These are phyloP conservation scores for Talaromyces sp. DNA, from an alignment of 2,329 filamentous ascomycete species.

Conservation along the genomic window DNA sequence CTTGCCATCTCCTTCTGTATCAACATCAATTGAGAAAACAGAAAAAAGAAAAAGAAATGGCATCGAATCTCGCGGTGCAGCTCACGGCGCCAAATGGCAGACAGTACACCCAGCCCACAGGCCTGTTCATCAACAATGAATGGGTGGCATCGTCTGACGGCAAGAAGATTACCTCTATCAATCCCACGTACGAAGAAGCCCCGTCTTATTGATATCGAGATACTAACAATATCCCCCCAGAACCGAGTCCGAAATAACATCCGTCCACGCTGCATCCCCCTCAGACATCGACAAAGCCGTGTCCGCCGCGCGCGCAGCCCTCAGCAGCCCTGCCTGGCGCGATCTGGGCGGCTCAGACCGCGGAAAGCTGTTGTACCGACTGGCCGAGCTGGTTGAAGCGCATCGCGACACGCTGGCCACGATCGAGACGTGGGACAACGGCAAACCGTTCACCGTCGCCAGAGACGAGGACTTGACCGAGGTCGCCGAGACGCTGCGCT, in stretches of 20 bases:
- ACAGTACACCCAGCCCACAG: slow-evolving; percentile 32
- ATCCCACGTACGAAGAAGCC: slow-evolving; percentile 20
- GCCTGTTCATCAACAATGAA: slow-evolving; percentile 42
- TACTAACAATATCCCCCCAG: slow-evolving; percentile 23
- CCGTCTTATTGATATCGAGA: too few species aligned
- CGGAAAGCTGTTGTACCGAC: slow-evolving; percentile 19
- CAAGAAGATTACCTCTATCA: slow-evolving; percentile 31
- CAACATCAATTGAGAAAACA: background rate
- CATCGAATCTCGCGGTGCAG: slow-evolving; percentile 16
- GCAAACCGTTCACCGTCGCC: slow-evolving; percentile 63
- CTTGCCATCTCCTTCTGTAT: background rate
- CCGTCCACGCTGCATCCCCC: slow-evolving; percentile 60
- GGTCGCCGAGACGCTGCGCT: slow-evolving; percentile 58
- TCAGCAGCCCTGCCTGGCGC: slow-evolving; percentile 62
- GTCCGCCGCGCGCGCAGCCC: slow-evolving; percentile 59
- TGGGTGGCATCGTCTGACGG: slow-evolving; percentile 35
- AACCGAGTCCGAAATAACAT: slow-evolving; percentile 59
- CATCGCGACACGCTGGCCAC: slow-evolving; percentile 21
- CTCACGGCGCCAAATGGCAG: slow-evolving; percentile 35
- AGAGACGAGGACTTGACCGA: slow-evolving; percentile 59
- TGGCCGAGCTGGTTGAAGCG: slow-evolving; percentile 23
- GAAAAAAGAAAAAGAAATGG: too few species aligned
- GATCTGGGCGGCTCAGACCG: slow-evolving; percentile 43
- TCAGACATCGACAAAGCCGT: slow-evolving; percentile 66
- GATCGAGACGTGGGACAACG: slow-evolving; percentile 24